Base-by-base conservation (phyloP, 345 rosid genomes). In the Anastatica hierochuntica region DNA sequence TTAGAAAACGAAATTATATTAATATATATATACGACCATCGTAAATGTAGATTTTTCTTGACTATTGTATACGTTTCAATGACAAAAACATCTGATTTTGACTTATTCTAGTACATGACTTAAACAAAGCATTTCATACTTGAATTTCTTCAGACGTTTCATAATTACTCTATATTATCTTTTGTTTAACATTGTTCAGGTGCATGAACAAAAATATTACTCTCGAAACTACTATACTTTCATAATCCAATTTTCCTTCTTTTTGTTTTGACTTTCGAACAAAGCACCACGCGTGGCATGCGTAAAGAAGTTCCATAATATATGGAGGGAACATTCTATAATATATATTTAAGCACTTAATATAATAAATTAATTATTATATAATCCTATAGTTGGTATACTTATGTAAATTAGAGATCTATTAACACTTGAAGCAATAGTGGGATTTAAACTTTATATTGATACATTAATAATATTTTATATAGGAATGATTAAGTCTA, bases 401-500 rank as follows among this genome's bases (percentile, higher is more conserved):
- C n/a, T n/a, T n/a, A n/a, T n/a, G n/a, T n/a, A n/a, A n/a, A n/a
- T n/a, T n/a, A n/a, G n/a, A n/a, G n/a, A n/a, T n/a, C n/a, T n/a
- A n/a, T n/a, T n/a, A n/a, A n/a, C n/a, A n/a, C n/a, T n/a, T n/a
- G n/a, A n/a, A n/a, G n/a, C n/a, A n/a, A n/a, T n/a, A n/a, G n/a
- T n/a, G n/a, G n/a, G n/a, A n/a, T n/a, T n/a, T n/a, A n/a, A n/a
- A n/a, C n/a, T n/a, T n/a, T n/a, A 29, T 31, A 31, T 31, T 9
- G 1, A 9, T 31, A 31, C 2, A 31, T 3, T 4, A 31, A 31
- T 31, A 9, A 3, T 10, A 31, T 31, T 1, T 3, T 10, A 31
- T 29, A 49, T 14, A 3, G 15, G 46, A 60, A 61, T 53, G 66
- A 47, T 41, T 53, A 13, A 53, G 60, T 59, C 33, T 60, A 31